phyloP scores from a whole-genome alignment of 2,329 filamentous ascomycete genomes.

The Davidsoniella australis region DNA sequence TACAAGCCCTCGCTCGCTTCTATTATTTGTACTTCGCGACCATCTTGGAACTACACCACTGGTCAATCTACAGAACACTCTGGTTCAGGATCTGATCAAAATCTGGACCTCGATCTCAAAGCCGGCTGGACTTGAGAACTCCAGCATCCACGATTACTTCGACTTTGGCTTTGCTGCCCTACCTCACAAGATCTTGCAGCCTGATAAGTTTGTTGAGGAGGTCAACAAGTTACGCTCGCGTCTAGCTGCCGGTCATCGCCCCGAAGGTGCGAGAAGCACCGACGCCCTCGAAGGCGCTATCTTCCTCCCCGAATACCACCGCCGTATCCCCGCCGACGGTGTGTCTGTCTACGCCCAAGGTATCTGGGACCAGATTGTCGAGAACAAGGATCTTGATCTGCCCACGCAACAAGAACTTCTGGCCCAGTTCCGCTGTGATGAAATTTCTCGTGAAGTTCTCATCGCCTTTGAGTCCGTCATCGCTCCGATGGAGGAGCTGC shows the following conservation, averaged over 20 bases:
- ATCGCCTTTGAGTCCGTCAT: constrained; percentile 70
- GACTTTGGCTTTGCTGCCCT: constrained; percentile 94
- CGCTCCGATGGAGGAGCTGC: constrained; percentile 67
- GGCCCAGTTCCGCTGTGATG: constrained; percentile 93
- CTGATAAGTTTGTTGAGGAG: constrained; percentile 72
- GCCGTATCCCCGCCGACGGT: constrained; percentile 91
- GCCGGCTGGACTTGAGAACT: constrained; percentile 70
- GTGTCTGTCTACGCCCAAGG: constrained; percentile 86
- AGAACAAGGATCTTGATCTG: constrained; percentile 94
- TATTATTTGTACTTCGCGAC: constrained; percentile 98
- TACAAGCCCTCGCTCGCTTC: constrained; percentile 53
- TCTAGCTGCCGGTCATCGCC: constrained; percentile 67
- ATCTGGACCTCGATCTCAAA: constrained; percentile 92
- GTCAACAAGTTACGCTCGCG: constrained; percentile 63
- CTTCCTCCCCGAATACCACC: constrained; percentile 86
- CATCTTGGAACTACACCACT: constrained; percentile 86
- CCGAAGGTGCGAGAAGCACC: constrained; percentile 42
- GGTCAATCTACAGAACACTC: constrained; percentile 72
- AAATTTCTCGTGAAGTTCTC: constrained; percentile 82
- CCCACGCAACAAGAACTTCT: constrained; percentile 94
- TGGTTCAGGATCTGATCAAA: constrained; percentile 76
- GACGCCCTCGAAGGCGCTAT: constrained; percentile 61
- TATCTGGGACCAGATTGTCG: constrained; percentile 95
- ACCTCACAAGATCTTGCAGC: constrained; percentile 91
- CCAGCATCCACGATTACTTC: constrained; percentile 90